These are phyloP conservation scores for Umbelopsis ramanniana DNA, from an alignment of 192 early-diverging fungal genomes.

Conservation along the genomic window DNA sequence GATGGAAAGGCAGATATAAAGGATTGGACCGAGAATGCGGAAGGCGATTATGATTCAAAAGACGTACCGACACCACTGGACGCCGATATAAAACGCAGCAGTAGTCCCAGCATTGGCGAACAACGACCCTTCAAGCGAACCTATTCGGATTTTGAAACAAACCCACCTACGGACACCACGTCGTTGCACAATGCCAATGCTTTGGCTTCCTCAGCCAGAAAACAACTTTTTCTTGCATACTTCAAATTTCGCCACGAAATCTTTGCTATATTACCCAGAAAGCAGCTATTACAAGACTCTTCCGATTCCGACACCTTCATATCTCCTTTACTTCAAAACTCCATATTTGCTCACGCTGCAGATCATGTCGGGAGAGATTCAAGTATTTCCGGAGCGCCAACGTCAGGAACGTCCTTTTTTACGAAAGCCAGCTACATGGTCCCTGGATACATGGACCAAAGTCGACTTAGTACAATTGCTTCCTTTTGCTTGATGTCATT, in stretches of 20 bases:
- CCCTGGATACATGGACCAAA: slow-evolving; percentile 22
- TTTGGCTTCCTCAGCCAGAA: neutral
- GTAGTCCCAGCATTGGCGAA: neutral
- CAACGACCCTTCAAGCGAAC: neutral
- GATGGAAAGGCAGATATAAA: neutral
- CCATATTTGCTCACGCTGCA: slow-evolving; percentile 22
- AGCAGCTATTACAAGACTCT: neutral
- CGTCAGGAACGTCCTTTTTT: slow-evolving; percentile 4
- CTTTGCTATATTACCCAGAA: neutral
- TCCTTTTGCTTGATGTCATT: slow-evolving; percentile 29
- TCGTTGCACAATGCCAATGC: neutral
- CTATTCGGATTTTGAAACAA: neutral
- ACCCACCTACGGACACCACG: neutral
- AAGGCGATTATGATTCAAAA: neutral
- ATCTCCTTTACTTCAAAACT: slow-evolving; percentile 8
- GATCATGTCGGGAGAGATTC: neutral
- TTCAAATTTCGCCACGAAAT: slow-evolving; percentile 14
- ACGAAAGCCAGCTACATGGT: slow-evolving; percentile 27
- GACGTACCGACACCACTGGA: neutral
- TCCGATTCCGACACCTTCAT: neutral
- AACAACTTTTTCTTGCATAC: slow-evolving; percentile 4
- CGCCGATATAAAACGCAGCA: neutral
- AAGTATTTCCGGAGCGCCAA: neutral
- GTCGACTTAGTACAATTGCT: slow-evolving; percentile 29
- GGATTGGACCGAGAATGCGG: neutral